phyloP scores from a whole-genome alignment of 495 filamentous ascomycete genomes.

The Filosporella fistucella region DNA sequence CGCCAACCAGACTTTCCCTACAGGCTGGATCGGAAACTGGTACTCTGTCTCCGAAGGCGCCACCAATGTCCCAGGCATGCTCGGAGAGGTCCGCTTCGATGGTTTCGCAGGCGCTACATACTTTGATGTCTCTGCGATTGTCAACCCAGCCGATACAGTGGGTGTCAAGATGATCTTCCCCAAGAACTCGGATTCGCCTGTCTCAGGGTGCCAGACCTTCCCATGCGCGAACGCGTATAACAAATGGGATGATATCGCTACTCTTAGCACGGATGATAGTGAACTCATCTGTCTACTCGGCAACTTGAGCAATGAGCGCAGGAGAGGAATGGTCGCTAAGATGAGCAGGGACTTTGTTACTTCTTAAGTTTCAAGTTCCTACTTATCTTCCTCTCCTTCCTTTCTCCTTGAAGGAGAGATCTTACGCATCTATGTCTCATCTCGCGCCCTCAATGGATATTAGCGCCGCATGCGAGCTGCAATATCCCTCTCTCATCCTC shows the following conservation, averaged over 20 bases:
- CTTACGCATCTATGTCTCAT: no score
- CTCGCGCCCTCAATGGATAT: no score
- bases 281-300: slow-evolving; percentile 22
- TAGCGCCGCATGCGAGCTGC: slow-evolving; percentile 19
- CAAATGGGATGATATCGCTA: slow-evolving; percentile 42
- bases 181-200: slow-evolving; percentile 11
- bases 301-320: slow-evolving; percentile 9
- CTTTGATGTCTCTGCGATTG: slow-evolving; percentile 52
- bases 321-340: slow-evolving; percentile 2
- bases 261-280: slow-evolving; percentile 27
- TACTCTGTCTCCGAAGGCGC: slow-evolving; percentile 37
- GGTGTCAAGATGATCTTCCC: slow-evolving; percentile 45
- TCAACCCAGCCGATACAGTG: slow-evolving; percentile 38
- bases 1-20: slow-evolving; percentile 30
- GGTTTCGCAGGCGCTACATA: slow-evolving; percentile 35
- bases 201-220: slow-evolving; percentile 42
- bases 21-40: slow-evolving; percentile 42
- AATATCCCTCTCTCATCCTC: no score
- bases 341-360: slow-evolving; percentile 8
- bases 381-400: neutral
- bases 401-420: neutral
- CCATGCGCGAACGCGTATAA: slow-evolving; percentile 46
- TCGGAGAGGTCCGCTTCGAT: slow-evolving; percentile 46
- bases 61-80: slow-evolving; percentile 38
- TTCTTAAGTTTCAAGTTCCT: no score